A percentile compares a stretch with the other conserved stretches of the same genome.
phyloP scores from a whole-genome alignment of 768 basidiomycete genomes.

The Leccinum uliginosum region DNA sequence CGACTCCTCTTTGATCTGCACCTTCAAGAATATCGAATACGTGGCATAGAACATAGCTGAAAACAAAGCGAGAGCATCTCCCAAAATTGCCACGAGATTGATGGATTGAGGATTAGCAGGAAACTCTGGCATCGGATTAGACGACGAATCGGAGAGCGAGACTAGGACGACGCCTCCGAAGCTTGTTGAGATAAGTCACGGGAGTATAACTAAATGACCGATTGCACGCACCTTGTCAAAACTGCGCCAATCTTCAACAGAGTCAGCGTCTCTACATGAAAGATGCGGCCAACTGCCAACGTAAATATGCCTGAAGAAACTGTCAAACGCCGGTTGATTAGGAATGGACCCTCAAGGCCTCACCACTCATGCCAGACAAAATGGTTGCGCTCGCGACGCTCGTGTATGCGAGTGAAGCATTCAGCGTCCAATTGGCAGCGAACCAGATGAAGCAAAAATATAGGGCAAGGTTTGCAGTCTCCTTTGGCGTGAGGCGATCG shows the following conservation, averaged over 20 bases:
- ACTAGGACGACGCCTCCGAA: constrained; percentile 83
- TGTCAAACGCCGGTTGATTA: neutral
- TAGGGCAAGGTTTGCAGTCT: constrained; percentile 77
- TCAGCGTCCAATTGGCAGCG: constrained; percentile 88
- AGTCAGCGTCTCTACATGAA: constrained; percentile 75
- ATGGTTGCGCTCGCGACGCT: constrained; percentile 94
- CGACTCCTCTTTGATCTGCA: constrained; percentile 74
- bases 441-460: constrained; percentile 92
- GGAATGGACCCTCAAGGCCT: constrained; percentile 17
- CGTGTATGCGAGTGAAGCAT: constrained; percentile 79
- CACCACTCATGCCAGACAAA: constrained; percentile 85
- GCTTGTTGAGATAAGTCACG: constrained; percentile 35
- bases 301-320: constrained; percentile 81
- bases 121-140: constrained; percentile 5
- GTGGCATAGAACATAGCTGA: constrained; percentile 85
- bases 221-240: constrained; percentile 56
- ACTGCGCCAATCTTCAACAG: constrained; percentile 74
- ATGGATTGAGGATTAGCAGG: constrained; percentile 12
- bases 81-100: constrained; percentile 39
- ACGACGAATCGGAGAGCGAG: constrained; percentile 75
- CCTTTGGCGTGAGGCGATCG: constrained; percentile 49
- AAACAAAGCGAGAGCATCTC: constrained; percentile 81
- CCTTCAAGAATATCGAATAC: constrained; percentile 88
- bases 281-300: constrained; percentile 74
- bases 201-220: neutral